phyloP scores from a whole-genome alignment of 495 filamentous ascomycete species.

The Daldinia vernicosa region DNA sequence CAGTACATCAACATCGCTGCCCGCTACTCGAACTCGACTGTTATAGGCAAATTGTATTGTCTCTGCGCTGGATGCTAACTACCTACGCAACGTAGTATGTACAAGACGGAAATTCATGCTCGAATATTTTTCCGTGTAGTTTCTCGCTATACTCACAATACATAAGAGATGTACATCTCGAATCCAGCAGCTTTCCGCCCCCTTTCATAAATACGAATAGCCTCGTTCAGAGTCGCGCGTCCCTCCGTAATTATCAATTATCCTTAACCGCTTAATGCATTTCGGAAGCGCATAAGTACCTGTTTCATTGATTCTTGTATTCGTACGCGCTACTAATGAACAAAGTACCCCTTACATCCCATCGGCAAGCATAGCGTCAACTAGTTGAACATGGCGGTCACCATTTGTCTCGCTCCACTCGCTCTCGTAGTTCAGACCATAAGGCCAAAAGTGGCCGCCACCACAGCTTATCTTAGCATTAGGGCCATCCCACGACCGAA shows the following conservation, averaged over 20 bases:
- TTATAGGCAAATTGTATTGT: no score
- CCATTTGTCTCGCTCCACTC: constrained; percentile 55
- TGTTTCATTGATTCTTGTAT: not conserved
- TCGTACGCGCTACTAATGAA: not conserved
- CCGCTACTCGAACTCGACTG: no score
- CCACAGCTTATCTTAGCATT: constrained; percentile 55
- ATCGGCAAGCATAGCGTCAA: constrained; percentile 51
- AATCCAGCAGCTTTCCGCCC: not conserved
- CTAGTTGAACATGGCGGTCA: constrained; percentile 49
- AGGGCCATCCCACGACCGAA: constrained; percentile 50
- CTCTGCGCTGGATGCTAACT: no score
- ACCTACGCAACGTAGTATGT: no score
- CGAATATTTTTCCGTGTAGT: not conserved
- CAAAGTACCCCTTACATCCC: constrained; percentile 15
- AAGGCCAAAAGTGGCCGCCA: constrained; percentile 55
- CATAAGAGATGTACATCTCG: not conserved
- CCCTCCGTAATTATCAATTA: no score
- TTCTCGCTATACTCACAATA: not conserved
- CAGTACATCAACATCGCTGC: no score
- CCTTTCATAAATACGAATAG: not conserved
- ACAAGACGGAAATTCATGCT: no score
- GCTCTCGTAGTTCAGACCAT: constrained; percentile 54
- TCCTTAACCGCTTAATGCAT: not conserved
- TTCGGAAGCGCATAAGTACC: not conserved
- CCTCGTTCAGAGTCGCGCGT: no score